A percentile compares a stretch with the other conserved stretches of the same genome.
Evolutionary conservation across 2,329 filamentous ascomycete species (phyloP).

Genomic region (Daldinia sp.): DNA sequence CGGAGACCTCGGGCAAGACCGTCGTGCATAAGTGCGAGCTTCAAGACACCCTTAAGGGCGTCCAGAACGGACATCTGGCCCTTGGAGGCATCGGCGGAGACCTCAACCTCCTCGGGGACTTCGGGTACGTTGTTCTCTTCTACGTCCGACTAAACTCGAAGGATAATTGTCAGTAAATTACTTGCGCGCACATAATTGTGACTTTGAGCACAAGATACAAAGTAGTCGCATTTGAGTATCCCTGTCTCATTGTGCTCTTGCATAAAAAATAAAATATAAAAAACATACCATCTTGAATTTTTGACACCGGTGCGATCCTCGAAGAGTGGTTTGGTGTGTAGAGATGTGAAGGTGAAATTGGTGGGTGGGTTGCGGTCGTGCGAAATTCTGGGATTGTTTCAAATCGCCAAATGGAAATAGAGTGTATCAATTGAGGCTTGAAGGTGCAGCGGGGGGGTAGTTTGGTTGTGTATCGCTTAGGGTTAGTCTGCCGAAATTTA

Average conservation of each 20-base stretch:
- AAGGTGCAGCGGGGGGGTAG: conserved; percentile 19
- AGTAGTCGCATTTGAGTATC: conserved; percentile 15
- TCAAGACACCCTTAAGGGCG: conserved; percentile 98
- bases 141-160: conserved; percentile 87
- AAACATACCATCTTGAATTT: conserved; percentile 68
- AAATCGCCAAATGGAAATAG: conserved; percentile 31
- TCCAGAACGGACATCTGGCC: conserved; percentile 98
- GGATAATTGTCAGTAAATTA: conserved; percentile 34
- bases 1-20: conserved; percentile 98
- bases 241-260: background rate
- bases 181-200: conserved; percentile 32
- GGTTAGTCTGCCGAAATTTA: conserved; percentile 43
- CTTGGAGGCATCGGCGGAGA: conserved; percentile 87
- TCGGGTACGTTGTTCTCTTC: conserved; percentile 95
- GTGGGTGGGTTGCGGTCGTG: conserved; percentile 36
- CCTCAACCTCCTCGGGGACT: conserved; percentile 90
- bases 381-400: conserved; percentile 37
- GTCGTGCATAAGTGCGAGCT: conserved; percentile 99
- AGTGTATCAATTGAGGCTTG: conserved; percentile 40
- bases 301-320: conserved; percentile 71
- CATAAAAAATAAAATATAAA: background rate
- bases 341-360: conserved; percentile 40
- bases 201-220: conserved; percentile 15
- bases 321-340: conserved; percentile 60
- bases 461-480: conserved; percentile 44